These are phyloP conservation scores for Coemansia sp. DNA, from an alignment of 192 early-diverging fungal species.

Conservation along the genomic window DNA sequence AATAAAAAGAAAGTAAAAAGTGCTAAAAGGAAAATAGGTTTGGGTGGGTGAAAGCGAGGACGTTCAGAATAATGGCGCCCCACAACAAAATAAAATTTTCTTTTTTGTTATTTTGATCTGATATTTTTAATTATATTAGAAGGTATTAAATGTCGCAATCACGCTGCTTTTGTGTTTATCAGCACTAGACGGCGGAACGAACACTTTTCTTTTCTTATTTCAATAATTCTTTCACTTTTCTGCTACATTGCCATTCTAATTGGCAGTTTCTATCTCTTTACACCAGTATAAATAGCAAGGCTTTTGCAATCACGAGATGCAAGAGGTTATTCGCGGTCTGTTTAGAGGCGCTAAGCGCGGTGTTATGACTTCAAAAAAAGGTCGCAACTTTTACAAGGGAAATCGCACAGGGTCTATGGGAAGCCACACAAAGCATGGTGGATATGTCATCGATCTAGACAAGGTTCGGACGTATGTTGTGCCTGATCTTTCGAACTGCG, in stretches of 20 bases:
- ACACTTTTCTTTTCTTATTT: neutral
- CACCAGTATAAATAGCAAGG: neutral
- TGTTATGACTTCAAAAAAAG: constrained; percentile 56
- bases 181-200: neutral
- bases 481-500: constrained; percentile 44
- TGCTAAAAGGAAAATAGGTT: neutral
- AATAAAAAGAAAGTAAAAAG: neutral
- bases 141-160: neutral
- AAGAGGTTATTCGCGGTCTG: constrained; percentile 53
- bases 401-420: constrained; percentile 58
- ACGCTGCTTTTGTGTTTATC: neutral
- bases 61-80: neutral
- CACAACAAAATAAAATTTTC: neutral
- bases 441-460: constrained; percentile 40
- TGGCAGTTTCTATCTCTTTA: neutral
- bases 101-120: neutral
- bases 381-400: constrained; percentile 57
- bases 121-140: neutral
- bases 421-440: constrained; percentile 54
- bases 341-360: constrained; percentile 55
- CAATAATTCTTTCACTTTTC: neutral
- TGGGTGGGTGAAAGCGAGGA: neutral
- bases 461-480: constrained; percentile 56
- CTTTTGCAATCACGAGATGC: constrained; percentile 22
- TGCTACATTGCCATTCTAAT: neutral